Evolutionary conservation across 1,284 basidiomycete species (phyloP), one percentile per base, ranked within the genome.

Genomic region (Naganishia cerealis): DNA sequence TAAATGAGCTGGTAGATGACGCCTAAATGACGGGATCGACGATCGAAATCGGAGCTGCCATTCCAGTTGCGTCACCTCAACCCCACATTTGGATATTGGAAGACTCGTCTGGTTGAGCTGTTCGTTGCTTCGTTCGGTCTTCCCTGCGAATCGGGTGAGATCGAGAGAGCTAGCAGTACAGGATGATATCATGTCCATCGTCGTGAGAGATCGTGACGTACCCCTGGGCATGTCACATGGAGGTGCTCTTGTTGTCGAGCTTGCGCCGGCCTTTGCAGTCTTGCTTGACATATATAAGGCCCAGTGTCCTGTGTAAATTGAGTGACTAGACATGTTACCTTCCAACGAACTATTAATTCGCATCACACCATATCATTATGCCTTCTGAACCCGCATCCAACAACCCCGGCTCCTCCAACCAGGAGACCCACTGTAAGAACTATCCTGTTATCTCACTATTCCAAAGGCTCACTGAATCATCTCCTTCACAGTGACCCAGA

Each of bases 321-420:
- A 33, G 29, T 33, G 6, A 33, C 29, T 2, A 6, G 29, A 33
- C n/a, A 33, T 33, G 29, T 33, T 33, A 6, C 29, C 29, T 52
- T 52, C 18, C 48, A 38, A 57, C 55, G 16, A 36, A 3, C 16
- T 10, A 56, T 56, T 6, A 54, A 54, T 24, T 36, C 29, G 4
- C n/a, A 46, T 9, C 24, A 48, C n/a, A 13, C 16, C 21, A 21
- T 0, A 48, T 48, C 40, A 63, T 50, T 54, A 63, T 63, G 61
- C 50, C 61, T 63, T 63, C 61, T 39, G 61, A 53, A 53, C 61
- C 61, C 70, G 69, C 65, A 59, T 71, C 70, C 42, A 56, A 59
- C 58, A 71, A 76, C 68, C 74, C 74, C 46, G 76, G 76, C 59
- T 72, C 74, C 69, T 69, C 74, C 66, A 71, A 73, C 71, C 26